Conservation (phyloP, 306 rosid species). For the Cucurbita maxima region DNA sequence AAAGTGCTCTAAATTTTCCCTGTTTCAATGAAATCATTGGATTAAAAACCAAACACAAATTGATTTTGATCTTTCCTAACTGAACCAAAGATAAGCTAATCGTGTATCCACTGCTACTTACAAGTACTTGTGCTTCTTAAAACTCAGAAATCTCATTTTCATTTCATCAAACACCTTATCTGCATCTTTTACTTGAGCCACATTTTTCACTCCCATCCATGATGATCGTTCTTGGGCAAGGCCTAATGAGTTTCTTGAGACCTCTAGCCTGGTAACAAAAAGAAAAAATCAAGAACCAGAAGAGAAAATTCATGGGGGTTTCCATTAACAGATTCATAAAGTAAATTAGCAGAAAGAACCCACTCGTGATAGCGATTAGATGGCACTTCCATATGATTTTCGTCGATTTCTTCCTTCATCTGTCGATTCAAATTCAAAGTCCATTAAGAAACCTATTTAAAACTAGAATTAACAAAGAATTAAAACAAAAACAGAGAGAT, state of each 20-base stretch:
- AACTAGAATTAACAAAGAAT: not conserved
- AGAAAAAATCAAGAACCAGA: not conserved
- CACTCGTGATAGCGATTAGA: not conserved
- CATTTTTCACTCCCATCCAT: conserved; percentile 8
- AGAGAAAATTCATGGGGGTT: not conserved
- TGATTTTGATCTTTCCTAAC: not conserved
- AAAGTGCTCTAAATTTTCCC: conserved; percentile 53
- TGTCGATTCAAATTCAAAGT: not conserved
- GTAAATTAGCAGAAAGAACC: not conserved
- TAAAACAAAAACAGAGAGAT: not conserved
- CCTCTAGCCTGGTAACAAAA: conserved; percentile 17
- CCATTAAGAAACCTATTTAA: not conserved
- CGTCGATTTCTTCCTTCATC: not conserved
- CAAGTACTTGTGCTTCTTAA: conserved; percentile 52
- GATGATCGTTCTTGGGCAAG: conserved; percentile 6
- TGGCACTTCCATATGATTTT: not conserved
- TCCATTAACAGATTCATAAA: not conserved
- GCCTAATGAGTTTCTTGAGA: conserved; percentile 6
- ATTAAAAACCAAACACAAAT: not conserved
- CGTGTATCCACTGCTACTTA: conserved; percentile 23
- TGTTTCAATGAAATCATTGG: conserved; percentile 12
- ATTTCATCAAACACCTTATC: conserved; percentile 41
- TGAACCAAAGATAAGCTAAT: not conserved
- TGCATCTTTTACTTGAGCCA: conserved; percentile 16
- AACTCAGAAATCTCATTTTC: conserved; percentile 55